Evolutionary conservation across 208 protist species (phyloP).

Genomic region (Crithidia brevicula): DNA sequence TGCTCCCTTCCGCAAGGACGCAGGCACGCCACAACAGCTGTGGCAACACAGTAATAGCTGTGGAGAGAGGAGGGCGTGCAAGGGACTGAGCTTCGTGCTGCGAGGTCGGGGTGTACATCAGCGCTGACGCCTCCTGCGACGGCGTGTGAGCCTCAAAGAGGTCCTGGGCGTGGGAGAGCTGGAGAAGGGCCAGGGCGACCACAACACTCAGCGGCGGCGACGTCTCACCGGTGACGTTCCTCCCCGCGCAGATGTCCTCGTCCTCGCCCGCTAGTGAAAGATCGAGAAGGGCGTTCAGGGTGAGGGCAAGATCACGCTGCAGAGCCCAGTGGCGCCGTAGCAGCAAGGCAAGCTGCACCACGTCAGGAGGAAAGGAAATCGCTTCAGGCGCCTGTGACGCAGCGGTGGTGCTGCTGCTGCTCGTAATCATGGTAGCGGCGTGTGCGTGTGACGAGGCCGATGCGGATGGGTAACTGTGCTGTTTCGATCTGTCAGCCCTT

Average conservation of each 20-base stretch:
- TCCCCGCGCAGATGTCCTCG: too few species aligned
- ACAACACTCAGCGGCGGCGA: slow-evolving; percentile 5
- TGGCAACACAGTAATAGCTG: slow-evolving; percentile 12
- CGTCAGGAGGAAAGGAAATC: slow-evolving; percentile 12
- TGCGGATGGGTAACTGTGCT: too few species aligned
- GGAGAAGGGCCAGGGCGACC: slow-evolving; percentile 6
- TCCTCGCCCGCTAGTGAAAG: neutral
- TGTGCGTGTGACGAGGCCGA: too few species aligned
- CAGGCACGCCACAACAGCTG: slow-evolving; percentile 24
- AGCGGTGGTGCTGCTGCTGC: too few species aligned
- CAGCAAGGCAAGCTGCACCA: slow-evolving; percentile 31
- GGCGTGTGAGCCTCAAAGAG: neutral
- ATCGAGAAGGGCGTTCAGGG: slow-evolving; percentile 16
- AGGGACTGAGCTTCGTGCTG: neutral
- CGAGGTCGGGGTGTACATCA: neutral
- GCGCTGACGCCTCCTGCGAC: too few species aligned
- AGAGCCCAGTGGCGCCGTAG: slow-evolving; percentile 26
- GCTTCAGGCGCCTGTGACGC: neutral
- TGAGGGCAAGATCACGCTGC: slow-evolving; percentile 21
- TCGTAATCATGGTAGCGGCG: too few species aligned
- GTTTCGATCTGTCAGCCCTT: too few species aligned
- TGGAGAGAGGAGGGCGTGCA: neutral
- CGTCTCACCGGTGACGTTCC: too few species aligned
- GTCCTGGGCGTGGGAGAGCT: neutral
- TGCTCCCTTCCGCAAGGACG: too few species aligned